Percentiles rank a stretch among this genome's conserved stretches.
Conservation (phyloP, 83 land plant species). For the Picea mariana region DNA sequence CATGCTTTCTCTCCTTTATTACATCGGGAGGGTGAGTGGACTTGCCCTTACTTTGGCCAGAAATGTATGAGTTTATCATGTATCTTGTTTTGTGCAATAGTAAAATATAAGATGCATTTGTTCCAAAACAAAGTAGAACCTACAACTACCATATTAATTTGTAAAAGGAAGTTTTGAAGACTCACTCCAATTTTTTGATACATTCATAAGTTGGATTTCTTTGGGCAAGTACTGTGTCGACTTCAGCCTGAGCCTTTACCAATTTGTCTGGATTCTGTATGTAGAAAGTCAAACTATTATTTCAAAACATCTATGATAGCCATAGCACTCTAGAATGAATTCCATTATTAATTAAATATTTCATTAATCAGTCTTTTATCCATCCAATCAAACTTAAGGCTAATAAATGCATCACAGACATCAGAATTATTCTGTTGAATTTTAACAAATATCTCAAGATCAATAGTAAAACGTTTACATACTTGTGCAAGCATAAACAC, state of each 20-base stretch:
- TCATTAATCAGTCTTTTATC: background rate
- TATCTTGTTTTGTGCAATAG: too few species aligned
- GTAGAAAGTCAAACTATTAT: background rate
- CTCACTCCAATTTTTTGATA: slow-evolving; percentile 75
- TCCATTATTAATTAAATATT: background rate
- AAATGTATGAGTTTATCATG: too few species aligned
- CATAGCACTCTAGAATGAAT: background rate
- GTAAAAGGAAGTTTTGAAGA: background rate
- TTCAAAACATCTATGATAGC: background rate
- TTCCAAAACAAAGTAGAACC: too few species aligned
- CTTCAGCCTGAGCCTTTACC: slow-evolving; percentile 86
- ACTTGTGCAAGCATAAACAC: slow-evolving; percentile 93
- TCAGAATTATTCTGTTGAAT: background rate
- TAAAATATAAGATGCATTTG: too few species aligned
- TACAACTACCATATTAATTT: background rate
- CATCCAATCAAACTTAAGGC: background rate
- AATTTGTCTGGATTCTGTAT: slow-evolving; percentile 86
- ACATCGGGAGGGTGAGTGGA: too few species aligned
- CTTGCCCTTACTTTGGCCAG: too few species aligned
- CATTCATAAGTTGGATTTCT: slow-evolving; percentile 62
- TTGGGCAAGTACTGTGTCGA: slow-evolving; percentile 77
- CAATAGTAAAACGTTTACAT: background rate
- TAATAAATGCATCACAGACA: background rate
- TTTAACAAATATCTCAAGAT: background rate
- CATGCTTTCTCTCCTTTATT: too few species aligned